Evolutionary conservation across 768 basidiomycete species (phyloP), one percentile per base, ranked within the genome.

Genomic region (Xanthoconium purpureum): DNA sequence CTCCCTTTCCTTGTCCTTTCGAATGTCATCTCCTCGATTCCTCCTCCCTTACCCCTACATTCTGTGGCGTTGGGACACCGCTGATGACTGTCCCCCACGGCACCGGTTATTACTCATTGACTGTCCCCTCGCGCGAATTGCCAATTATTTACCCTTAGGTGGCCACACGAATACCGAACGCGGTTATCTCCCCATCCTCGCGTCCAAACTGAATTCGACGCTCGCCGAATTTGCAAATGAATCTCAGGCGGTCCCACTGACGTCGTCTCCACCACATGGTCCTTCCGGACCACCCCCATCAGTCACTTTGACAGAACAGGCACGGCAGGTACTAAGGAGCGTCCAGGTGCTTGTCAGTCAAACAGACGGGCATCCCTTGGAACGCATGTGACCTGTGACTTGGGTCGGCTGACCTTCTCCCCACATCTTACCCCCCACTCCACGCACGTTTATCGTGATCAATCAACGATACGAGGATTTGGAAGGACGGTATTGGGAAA

Each of bases 91-190:
- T 42, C 32, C 36, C 54, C 48, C 46, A 48, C 47, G 67, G 55
- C 53, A 18, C 63, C 65, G 66, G 59, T 35, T 40, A 42, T 52
- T 45, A 51, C 42, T 9, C 14, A 20, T 44, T 56, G 52, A 18
- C 36, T 12, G 1, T 50, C 17, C 54, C 47, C 47, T 37, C 38
- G 62, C 50, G 54, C 52, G 20, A 58, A 58, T 66, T 55, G 60
- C 63, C 60, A 66, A 61, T 32, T 56, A 54, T 15, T 3, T 24
- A 10, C 59, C 55, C 29, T 38, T 61, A 91, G 90, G 89, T 68
- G 91, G 91, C 17, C 96, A 98, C 73, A 89, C 92, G 15, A 94
- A 94, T 73, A 95, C 95, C 43, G 96, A 98, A 75, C 89, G 95
- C 33, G 93, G 93, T 0, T 98, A 92, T 74, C 86, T 98, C 52